These are phyloP conservation scores for Oldenlandia corymbosa DNA, from an alignment of 257 asterid genomes.

Conservation along the genomic window DNA sequence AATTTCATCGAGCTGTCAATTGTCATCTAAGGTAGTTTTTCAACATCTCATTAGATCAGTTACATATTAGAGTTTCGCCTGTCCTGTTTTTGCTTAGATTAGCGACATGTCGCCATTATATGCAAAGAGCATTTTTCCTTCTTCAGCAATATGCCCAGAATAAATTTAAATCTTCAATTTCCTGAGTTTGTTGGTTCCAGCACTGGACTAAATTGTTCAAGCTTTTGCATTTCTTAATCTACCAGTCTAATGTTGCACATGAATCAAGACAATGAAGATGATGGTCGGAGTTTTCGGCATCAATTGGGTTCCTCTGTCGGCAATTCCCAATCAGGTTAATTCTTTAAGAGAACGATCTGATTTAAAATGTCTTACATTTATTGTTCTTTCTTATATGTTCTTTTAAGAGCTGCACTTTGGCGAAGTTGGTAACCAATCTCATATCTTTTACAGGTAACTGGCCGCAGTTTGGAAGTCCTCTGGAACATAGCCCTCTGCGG, in stretches of 20 bases:
- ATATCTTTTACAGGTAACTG: conserved; percentile 44
- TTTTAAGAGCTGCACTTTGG: background rate
- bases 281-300: conserved; percentile 31
- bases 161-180: background rate
- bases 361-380: background rate
- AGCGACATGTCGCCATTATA: background rate
- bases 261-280: conserved; percentile 54
- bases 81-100: background rate
- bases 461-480: conserved; percentile 50
- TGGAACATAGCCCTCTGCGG: conserved; percentile 38
- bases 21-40: background rate
- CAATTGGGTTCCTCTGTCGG: conserved; percentile 46
- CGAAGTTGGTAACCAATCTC: background rate
- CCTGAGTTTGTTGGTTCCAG: background rate
- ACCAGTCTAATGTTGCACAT: conserved; percentile 41
- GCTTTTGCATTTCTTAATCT: background rate
- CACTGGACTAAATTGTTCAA: background rate
- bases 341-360: conserved; percentile 1
- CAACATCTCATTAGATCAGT: background rate
- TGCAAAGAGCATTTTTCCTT: background rate
- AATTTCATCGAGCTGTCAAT: background rate
- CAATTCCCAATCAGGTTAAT: conserved; percentile 53
- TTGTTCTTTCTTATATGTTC: background rate
- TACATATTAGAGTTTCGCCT: background rate
- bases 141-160: too few species aligned